A percentile compares a stretch with the other conserved stretches of the same genome.
Conservation (phyloP, 2,329 filamentous ascomycete genomes). For the Pseudodiploospora longispora region DNA sequence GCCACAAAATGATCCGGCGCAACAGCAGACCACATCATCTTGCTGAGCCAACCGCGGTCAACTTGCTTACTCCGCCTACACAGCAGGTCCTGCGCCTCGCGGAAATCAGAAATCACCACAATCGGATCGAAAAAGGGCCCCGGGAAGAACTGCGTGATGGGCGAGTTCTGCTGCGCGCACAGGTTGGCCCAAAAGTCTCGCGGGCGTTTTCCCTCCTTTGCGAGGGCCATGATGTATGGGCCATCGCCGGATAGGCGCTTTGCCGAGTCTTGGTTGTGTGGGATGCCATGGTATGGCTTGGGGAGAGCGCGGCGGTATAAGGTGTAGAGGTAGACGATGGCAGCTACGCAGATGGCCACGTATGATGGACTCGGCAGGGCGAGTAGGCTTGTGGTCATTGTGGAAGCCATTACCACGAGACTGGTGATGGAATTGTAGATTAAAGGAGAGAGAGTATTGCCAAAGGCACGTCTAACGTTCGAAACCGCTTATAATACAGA, state of each 20-base stretch:
- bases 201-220: not conserved
- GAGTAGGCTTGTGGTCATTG: too few species aligned
- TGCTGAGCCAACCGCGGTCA: conserved; percentile 2
- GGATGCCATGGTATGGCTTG: conserved; percentile 3
- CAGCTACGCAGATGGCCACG: too few species aligned
- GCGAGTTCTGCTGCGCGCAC: not conserved
- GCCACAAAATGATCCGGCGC: conserved; percentile 3
- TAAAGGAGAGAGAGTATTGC: too few species aligned
- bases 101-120: conserved; percentile 3
- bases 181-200: too few species aligned
- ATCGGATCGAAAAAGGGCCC: conserved; percentile 1
- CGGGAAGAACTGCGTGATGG: conserved; percentile 4
- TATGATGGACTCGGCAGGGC: too few species aligned
- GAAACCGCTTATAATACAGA: too few species aligned
- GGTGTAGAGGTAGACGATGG: not conserved
- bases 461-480: too few species aligned
- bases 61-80: conserved; percentile 4
- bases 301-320: conserved; percentile 1
- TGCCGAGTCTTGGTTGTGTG: conserved; percentile 3
- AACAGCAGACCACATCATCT: conserved; percentile 1
- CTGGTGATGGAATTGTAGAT: too few species aligned
- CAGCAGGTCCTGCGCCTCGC: conserved; percentile 5
- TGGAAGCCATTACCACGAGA: too few species aligned
- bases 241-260: conserved; percentile 3
- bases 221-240: conserved; percentile 4